Evolutionary conservation across 371 early-diverging fungal species (phyloP), one percentile per base, ranked within the genome.

Genomic region (Syncephalastrum racemosum): DNA sequence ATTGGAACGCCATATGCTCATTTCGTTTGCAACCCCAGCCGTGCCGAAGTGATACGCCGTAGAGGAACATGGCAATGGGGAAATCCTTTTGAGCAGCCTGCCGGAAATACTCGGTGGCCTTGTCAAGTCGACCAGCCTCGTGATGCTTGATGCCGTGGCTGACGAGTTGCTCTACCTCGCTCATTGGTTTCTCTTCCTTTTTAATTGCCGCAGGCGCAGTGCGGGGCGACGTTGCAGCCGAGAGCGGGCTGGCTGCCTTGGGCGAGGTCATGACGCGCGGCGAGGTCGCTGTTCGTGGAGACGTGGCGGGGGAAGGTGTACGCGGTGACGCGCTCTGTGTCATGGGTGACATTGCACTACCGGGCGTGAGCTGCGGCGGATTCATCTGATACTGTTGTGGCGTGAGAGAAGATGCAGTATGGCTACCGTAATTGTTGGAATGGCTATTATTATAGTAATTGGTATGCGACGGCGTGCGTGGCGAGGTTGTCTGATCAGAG

Each of bases 21-120:
- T 88, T 85, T 3, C 77, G 59, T 58, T 83, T 71, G 75, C 89
- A 88, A 13, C 91, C 90, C 85, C 90, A 90, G 8, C 91, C 91
- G 59, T 91, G 91, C 3, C 91, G 82, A 16, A 90, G 66, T 5
- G 86, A 83, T 36, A 91, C 77, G 16, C 87, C 91, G 63, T 83
- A 90, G 41, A 91, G 77, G 60, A 90, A 84, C 83, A 91, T 79
- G n/a, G 87, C 91, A 15, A 87, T 67, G 14, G 87, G 84, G 47
- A 75, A 78, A 40, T 82, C 78, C 47, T 67, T 62, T 31, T 75
- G 72, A 12, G 91, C 90, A 1, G 90, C 82, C 46, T 81, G 72
- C 45, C 82, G 80, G 58, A 90, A 89, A 60, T 82, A 85, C 18
- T 82, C 83, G 1, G 90, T 79, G 5, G 90, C 84, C 20, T 87